phyloP scores from a whole-genome alignment of 352 stramenopile species.

The Hyaloperonospora arabidopsidis region DNA sequence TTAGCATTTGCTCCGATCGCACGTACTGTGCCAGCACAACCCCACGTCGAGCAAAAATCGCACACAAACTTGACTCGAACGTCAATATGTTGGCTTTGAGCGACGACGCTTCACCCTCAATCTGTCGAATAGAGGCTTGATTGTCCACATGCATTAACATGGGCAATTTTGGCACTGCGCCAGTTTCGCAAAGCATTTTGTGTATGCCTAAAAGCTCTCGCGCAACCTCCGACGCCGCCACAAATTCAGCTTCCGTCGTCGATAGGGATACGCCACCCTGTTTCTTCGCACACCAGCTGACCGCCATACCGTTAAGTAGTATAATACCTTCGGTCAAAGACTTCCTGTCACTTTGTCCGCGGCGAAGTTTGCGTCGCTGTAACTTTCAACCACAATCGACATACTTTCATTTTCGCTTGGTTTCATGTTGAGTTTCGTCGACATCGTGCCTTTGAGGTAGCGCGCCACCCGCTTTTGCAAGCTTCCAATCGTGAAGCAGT shows the following conservation, averaged over 20 bases:
- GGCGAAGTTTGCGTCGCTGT: not conserved
- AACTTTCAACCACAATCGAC: not conserved
- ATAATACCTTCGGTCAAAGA: not conserved
- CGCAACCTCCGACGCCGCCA: too few relatives aligned
- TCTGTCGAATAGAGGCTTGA: not conserved
- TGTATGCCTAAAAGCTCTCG: not conserved
- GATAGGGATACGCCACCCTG: not conserved
- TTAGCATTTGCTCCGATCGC: not conserved
- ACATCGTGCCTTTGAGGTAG: too few relatives aligned
- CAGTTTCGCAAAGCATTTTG: not conserved
- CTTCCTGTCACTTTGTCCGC: not conserved
- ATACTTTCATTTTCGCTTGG: too few relatives aligned
- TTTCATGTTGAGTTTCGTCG: too few relatives aligned
- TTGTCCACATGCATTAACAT: not conserved
- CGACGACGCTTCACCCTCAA: not conserved
- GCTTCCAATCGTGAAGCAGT: too few relatives aligned
- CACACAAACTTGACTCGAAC: conserved; percentile 1
- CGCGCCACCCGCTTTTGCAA: too few relatives aligned
- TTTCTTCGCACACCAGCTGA: not conserved
- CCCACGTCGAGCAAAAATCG: not conserved
- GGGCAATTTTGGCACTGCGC: not conserved
- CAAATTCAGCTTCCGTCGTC: too few relatives aligned
- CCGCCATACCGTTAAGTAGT: not conserved
- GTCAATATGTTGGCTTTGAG: not conserved
- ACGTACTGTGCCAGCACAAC: not conserved